A percentile compares a stretch with the other conserved stretches of the same genome.
Evolutionary conservation across 768 basidiomycete species (phyloP).

Genomic region (Trametes cubensis): DNA sequence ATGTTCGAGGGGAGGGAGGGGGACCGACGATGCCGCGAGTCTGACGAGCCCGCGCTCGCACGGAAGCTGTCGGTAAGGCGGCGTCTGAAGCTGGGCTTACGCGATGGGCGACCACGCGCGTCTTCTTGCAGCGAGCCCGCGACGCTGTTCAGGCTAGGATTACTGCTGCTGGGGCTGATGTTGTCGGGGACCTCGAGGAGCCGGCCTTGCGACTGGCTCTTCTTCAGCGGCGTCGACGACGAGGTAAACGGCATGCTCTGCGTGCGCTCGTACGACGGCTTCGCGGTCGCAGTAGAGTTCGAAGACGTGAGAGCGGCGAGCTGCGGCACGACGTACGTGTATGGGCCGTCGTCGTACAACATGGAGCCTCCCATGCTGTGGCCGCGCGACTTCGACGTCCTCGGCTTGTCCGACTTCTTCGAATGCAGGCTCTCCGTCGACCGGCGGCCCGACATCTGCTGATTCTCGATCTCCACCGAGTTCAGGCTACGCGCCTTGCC

Average conservation of each 20-base stretch:
- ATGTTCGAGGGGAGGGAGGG: constrained; percentile 27
- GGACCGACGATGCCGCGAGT: constrained; percentile 30
- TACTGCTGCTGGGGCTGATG: constrained; percentile 24
- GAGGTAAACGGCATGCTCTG: constrained; percentile 54
- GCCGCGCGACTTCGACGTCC: constrained; percentile 28
- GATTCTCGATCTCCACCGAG: constrained; percentile 22
- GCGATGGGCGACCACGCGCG: constrained; percentile 26
- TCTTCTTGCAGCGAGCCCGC: constrained; percentile 15
- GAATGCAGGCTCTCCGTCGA: constrained; percentile 46
- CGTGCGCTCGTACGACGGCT: constrained; percentile 39
- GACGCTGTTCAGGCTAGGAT: constrained; percentile 19
- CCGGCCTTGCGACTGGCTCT: constrained; percentile 33
- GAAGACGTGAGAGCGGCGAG: constrained; percentile 6
- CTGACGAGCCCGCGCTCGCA: constrained; percentile 13
- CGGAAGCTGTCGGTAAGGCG: constrained; percentile 31
- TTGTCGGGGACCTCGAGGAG: constrained; percentile 25
- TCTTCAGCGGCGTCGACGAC: constrained; percentile 30
- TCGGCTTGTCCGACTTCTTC: constrained; percentile 42
- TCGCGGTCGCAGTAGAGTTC: constrained; percentile 1
- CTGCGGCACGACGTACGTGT: constrained; percentile 23
- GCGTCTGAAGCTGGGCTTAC: constrained; percentile 33
- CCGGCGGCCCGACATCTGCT: constrained; percentile 28
- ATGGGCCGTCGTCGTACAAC: constrained; percentile 27
- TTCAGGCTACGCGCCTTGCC: constrained; percentile 23
- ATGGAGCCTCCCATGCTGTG: constrained; percentile 18